Evolutionary conservation across 2,329 filamentous ascomycete species (phyloP), one percentile per base, ranked within the genome.

Genomic region (Sporothrix brasiliensis): DNA sequence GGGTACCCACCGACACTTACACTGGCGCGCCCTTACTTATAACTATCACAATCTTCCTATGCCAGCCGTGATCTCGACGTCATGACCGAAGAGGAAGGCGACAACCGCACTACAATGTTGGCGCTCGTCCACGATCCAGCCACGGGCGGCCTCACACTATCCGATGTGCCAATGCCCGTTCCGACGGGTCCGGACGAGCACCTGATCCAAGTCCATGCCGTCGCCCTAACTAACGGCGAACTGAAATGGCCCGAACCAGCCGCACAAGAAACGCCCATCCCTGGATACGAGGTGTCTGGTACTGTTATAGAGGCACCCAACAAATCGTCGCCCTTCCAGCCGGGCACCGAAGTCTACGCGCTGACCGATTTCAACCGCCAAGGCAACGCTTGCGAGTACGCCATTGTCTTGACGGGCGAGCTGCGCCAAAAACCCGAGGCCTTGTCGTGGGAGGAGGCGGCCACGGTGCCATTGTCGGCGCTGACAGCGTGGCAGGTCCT

Each of bases 221-320:
- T 78, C 9, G 75, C 77, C 9, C 70, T 78, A 6, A 76, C 75
- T 63, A 73, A 75, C 69, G 76, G 77, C 54, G 77, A 77, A 72
- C 75, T 79, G 13, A 54, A 49, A 30, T 78, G 77, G 77, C 44
- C 71, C 3, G 61, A 49, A n/a, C 72, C 70, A n/a, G 63, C 68
- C 30, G 39, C 63, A 5, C 67, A 27, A 19, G 58, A 19, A 4
- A 58, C 65, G 30, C 69, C 73, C 24, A 72, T 76, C 13, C 75
- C 76, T 1, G 76, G 78, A 39, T 77, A 77, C 72, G 78, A 79
- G 70, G 72, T 79, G 56, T 71, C 76, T 1, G 78, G 78, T 11
- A 75, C 74, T 3, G 76, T 79, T 1, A 71, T 76, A 9, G 68
- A 72, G 19, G 73, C 77, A 2, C 73, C 76, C 1, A n/a, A 60